These are phyloP conservation scores for Mycena olivaceomarginata DNA, from an alignment of 768 basidiomycete genomes.

Conservation along the genomic window DNA sequence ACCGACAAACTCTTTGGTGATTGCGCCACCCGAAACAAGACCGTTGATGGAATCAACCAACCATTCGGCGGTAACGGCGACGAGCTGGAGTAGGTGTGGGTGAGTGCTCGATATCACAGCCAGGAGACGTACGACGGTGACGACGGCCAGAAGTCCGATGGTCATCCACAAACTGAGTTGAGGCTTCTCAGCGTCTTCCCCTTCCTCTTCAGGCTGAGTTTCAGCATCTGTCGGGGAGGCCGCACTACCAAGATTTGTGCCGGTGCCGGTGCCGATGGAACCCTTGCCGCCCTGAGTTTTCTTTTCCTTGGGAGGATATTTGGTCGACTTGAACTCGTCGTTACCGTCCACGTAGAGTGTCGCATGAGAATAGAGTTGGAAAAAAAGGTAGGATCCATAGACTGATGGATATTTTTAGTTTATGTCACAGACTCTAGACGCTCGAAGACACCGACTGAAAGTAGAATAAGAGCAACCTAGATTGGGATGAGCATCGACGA, in stretches of 20 bases:
- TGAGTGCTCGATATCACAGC: not conserved
- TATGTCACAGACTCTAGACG: conserved; percentile 41
- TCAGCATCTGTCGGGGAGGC: conserved; percentile 26
- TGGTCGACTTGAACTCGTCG: conserved; percentile 57
- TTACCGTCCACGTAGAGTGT: conserved; percentile 76
- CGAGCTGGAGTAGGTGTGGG: conserved; percentile 59
- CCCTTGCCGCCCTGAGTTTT: conserved; percentile 38
- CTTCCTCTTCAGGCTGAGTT: conserved; percentile 45
- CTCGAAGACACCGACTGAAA: conserved; percentile 73
- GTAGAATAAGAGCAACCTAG: conserved; percentile 85
- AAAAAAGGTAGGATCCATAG: conserved; percentile 83
- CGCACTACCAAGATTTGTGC: conserved; percentile 33
- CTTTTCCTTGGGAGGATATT: conserved; percentile 56
- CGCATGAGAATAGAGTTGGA: conserved; percentile 87
- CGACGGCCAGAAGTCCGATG: conserved; percentile 70
- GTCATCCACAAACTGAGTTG: conserved; percentile 74
- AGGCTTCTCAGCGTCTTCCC: conserved; percentile 69
- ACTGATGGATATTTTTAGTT: conserved; percentile 70
- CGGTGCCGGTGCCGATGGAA: too few species aligned
- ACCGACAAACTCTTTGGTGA: conserved; percentile 90
- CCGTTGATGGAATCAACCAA: conserved; percentile 91
- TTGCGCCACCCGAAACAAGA: conserved; percentile 71
- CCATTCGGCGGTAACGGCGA: conserved; percentile 80
- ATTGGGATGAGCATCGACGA: conserved; percentile 6
- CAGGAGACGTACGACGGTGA: conserved; percentile 77